phyloP scores from a whole-genome alignment of 1,139 yeast species.

The Suhomyces bokatorum region DNA sequence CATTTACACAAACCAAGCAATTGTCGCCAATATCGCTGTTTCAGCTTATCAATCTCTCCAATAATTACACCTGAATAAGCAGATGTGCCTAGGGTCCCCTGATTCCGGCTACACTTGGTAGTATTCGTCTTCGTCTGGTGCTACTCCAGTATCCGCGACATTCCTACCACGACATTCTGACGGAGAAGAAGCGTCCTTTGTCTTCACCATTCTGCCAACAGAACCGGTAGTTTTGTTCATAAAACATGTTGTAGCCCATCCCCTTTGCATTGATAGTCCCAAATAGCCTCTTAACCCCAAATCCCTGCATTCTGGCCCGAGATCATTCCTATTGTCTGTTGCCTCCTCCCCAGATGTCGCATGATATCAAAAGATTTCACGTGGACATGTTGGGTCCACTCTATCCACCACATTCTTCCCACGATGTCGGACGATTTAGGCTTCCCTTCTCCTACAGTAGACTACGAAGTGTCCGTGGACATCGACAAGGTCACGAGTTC shows the following conservation, averaged over 20 bases:
- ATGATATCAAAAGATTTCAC: slow-evolving; percentile 2
- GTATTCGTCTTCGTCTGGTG: too few relatives aligned
- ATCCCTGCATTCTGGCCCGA: too few relatives aligned
- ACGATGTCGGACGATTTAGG: slow-evolving; percentile 11
- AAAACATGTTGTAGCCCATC: not conserved
- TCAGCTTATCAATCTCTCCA: too few relatives aligned
- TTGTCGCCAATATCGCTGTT: too few relatives aligned
- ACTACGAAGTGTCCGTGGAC: slow-evolving; percentile 7
- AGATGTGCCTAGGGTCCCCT: too few relatives aligned
- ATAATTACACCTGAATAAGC: too few relatives aligned
- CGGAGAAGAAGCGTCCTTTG: not conserved
- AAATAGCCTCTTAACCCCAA: not conserved
- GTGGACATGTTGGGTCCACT: not conserved
- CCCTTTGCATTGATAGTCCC: not conserved
- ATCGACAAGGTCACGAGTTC: not conserved
- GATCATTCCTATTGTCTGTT: not conserved
- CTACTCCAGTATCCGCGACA: not conserved
- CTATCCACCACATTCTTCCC: slow-evolving; percentile 1
- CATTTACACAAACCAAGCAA: too few relatives aligned
- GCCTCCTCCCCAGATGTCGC: slow-evolving; percentile 3
- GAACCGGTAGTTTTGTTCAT: too few relatives aligned
- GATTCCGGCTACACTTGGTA: too few relatives aligned
- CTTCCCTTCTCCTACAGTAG: slow-evolving; percentile 13
- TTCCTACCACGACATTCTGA: not conserved
- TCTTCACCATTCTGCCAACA: too few relatives aligned